Conservation (phyloP, 2,329 filamentous ascomycete species). For the Phoma sp. region DNA sequence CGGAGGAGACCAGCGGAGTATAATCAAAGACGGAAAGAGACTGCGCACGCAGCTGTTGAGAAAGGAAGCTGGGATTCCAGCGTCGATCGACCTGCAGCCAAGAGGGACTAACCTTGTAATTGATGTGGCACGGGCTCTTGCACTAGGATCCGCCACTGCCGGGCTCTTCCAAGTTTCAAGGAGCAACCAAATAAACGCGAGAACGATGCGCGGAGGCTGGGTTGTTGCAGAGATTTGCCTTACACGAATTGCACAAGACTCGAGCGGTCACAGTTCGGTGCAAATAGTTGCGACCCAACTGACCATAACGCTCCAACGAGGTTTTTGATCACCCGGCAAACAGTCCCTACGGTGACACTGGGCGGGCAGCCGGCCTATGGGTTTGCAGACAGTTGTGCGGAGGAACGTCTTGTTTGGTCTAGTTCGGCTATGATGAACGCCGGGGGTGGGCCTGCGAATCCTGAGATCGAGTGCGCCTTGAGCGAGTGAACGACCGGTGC, state of each 20-base stretch:
- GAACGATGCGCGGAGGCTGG: background rate
- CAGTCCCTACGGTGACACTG: slow-evolving; percentile 6
- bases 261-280: background rate
- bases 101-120: slow-evolving; percentile 19
- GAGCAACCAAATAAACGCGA: background rate
- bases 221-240: background rate
- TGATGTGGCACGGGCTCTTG: slow-evolving; percentile 8
- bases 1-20: slow-evolving; percentile 19
- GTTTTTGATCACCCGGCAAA: background rate
- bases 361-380: slow-evolving; percentile 7
- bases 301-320: slow-evolving; percentile 15
- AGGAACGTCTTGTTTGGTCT: slow-evolving; percentile 17
- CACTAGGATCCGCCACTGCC: slow-evolving; percentile 16
- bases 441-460: slow-evolving; percentile 2
- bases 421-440: slow-evolving; percentile 18
- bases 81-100: slow-evolving; percentile 21
- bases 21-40: slow-evolving; percentile 17
- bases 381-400: slow-evolving; percentile 22
- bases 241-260: slow-evolving; percentile 1
- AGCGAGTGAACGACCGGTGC: slow-evolving; percentile 11
- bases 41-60: slow-evolving; percentile 28
- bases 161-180: slow-evolving; percentile 4
- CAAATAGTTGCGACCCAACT: background rate
- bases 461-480: slow-evolving; percentile 2
- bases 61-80: slow-evolving; percentile 25